Base-by-base conservation (phyloP, 192 early-diverging fungal species). In the Backusella mclennaniae region DNA sequence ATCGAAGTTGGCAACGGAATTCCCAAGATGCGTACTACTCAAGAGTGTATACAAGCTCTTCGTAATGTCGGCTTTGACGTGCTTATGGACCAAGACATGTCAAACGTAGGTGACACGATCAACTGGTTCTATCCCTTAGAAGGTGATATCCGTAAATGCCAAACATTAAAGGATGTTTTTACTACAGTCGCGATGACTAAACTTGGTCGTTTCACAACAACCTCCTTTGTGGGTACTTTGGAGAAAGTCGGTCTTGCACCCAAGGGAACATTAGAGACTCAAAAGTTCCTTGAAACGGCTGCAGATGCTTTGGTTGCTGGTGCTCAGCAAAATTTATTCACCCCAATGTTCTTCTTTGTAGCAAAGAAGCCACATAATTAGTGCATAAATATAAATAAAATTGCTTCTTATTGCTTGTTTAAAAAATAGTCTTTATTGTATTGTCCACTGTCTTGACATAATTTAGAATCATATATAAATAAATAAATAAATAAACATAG, bases 321-420 rank as follows among this genome's bases (percentile, higher is more conserved):
- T 71, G 97, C 90, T n/a, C 87, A 89, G 77, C 73, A 89, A 76
- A 88, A 93, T 52, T 82, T 98, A 56, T 97, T 98, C 77, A 98
- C 97, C 5, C 97, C 97, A 76, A 98, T 98, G 97, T 98, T 92
- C 86, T 91, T 94, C 71, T 90, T 95, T 49, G 89, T 91, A 68
- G 93, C 89, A 14, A 86, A 86, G 71, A 93, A 95, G 79, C 93
- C 92, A 31, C 36, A 76, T n/a, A 36, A 73, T 63, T 63, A 63
- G n/a, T 53, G 17, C 1, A 63, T 63, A 63, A 3, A 26, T 36
- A 69, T 23, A 69, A 36, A 41, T 23, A 41, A 15, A 69, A 2
- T 2, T n/a, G 35, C 17, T 39, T 39, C 11, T 12, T 39, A 14
- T 44, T 44, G 42, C 12, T 21, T 49, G 46, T 49, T 49, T 49